Conservation (phyloP, 805 yeast genomes). For the Sugiyamaella marilandica region DNA sequence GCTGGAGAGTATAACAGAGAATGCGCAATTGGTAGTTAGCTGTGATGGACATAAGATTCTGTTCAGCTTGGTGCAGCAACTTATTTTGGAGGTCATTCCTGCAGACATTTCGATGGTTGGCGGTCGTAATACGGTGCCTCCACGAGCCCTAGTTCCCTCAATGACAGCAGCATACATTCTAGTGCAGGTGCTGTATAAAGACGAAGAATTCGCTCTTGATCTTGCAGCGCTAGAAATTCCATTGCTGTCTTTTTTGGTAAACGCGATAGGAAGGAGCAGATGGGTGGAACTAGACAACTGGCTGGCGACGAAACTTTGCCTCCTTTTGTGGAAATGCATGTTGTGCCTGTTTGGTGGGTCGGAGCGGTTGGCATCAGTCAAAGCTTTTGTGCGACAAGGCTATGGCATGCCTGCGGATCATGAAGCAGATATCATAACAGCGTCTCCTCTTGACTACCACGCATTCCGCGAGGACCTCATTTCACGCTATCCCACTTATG, state of each 20-base stretch:
- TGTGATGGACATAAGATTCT: slow-evolving; percentile 4
- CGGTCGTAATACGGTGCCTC: neutral
- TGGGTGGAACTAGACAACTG: slow-evolving; percentile 39
- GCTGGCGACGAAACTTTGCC: slow-evolving; percentile 33
- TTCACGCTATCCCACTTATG: slow-evolving; percentile 69
- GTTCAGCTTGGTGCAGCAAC: neutral
- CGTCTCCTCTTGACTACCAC: slow-evolving; percentile 83
- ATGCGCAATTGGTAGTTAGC: slow-evolving; percentile 23
- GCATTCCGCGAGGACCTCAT: slow-evolving; percentile 70
- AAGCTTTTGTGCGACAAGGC: slow-evolving; percentile 42
- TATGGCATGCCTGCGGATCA: slow-evolving; percentile 35
- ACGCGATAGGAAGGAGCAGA: slow-evolving; percentile 62
- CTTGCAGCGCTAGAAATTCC: slow-evolving; percentile 28
- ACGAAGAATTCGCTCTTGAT: slow-evolving; percentile 19
- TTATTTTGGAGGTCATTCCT: neutral
- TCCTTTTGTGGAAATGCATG: slow-evolving; percentile 47
- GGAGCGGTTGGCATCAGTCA: slow-evolving; percentile 38
- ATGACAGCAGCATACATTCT: slow-evolving; percentile 28
- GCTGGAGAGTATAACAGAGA: slow-evolving; percentile 24
- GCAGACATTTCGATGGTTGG: neutral
- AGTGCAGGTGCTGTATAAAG: slow-evolving; percentile 11
- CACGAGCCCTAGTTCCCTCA: neutral
- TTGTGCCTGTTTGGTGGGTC: slow-evolving; percentile 59
- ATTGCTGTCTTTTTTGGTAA: slow-evolving; percentile 42
- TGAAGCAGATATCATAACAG: slow-evolving; percentile 35